phyloP scores from a whole-genome alignment of 495 filamentous ascomycete species.

The Friedmanniomyces simplex region DNA sequence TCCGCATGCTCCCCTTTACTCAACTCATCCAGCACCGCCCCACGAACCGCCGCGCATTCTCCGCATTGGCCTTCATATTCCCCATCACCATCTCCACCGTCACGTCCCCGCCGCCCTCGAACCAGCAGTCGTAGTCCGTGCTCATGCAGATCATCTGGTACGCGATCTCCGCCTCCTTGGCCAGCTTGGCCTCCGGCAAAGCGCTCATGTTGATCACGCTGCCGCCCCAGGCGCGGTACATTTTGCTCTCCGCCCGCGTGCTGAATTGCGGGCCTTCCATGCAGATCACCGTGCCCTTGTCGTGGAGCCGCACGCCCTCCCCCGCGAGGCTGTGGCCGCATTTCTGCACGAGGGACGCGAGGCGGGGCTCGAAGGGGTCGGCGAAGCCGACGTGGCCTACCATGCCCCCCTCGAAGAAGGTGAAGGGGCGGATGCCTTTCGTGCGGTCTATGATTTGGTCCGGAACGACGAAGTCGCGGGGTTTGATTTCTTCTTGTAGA shows the following conservation, averaged over 20 bases:
- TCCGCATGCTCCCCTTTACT: slow-evolving; percentile 61
- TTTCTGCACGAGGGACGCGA: slow-evolving; percentile 58
- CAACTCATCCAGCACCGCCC: slow-evolving; percentile 79
- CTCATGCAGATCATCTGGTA: slow-evolving; percentile 99
- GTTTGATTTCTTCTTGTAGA: slow-evolving; percentile 80
- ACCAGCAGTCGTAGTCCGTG: slow-evolving; percentile 99
- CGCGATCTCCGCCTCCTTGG: slow-evolving; percentile 87
- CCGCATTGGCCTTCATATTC: slow-evolving; percentile 84
- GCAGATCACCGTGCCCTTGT: slow-evolving; percentile 70
- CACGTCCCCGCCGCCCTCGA: slow-evolving; percentile 51
- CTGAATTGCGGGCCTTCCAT: slow-evolving; percentile 98
- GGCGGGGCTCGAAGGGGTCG: slow-evolving; percentile 77
- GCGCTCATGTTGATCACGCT: slow-evolving; percentile 95
- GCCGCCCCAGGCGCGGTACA: slow-evolving; percentile 89
- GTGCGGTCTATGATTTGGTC: slow-evolving; percentile 97
- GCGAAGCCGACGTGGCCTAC: slow-evolving; percentile 94
- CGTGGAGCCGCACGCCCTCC: slow-evolving; percentile 67
- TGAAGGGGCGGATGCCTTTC: slow-evolving; percentile 75
- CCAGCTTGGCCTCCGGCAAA: slow-evolving; percentile 93
- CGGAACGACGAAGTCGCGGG: slow-evolving; percentile 90
- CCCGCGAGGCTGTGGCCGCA: slow-evolving; percentile 71
- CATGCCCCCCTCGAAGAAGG: slow-evolving; percentile 88
- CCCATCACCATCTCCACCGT: slow-evolving; percentile 96
- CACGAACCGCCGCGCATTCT: slow-evolving; percentile 76
- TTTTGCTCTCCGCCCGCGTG: slow-evolving; percentile 87